A percentile compares a stretch with the other conserved stretches of the same genome.
phyloP scores from a whole-genome alignment of 345 rosid genomes.

The Sonneratia alba region DNA sequence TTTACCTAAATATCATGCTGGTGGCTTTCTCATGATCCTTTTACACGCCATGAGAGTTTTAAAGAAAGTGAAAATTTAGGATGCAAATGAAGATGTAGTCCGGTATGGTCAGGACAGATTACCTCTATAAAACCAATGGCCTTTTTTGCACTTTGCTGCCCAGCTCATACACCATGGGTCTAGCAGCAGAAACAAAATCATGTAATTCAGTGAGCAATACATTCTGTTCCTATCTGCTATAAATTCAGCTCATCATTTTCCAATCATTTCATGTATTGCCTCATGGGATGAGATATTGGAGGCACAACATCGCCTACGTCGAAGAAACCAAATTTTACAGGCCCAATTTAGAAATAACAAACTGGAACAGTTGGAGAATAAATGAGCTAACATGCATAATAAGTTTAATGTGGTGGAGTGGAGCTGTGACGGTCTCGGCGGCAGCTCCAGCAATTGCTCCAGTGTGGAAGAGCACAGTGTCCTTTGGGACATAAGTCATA shows the following conservation, averaged over 20 bases:
- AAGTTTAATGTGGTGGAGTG: slow-evolving; percentile 90
- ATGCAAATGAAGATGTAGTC: neutral
- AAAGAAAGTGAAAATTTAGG: neutral
- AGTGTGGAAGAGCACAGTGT: slow-evolving; percentile 73
- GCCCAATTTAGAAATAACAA: too few relatives aligned
- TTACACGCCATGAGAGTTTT: neutral
- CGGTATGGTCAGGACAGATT: neutral
- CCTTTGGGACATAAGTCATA: slow-evolving; percentile 58
- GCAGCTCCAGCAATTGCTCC: slow-evolving; percentile 95
- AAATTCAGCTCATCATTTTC: neutral
- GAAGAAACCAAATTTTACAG: too few relatives aligned
- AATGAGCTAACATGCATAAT: slow-evolving; percentile 67
- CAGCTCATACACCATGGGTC: slow-evolving; percentile 75
- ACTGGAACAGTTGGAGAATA: neutral
- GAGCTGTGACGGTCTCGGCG: slow-evolving; percentile 88
- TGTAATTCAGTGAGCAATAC: neutral
- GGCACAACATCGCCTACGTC: neutral
- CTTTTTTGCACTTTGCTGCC: slow-evolving; percentile 60
- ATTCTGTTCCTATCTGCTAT: neutral
- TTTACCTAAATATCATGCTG: too few relatives aligned
- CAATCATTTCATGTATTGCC: neutral
- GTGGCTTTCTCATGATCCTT: too few relatives aligned
- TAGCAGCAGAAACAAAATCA: slow-evolving; percentile 14
- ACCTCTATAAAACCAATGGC: slow-evolving; percentile 82
- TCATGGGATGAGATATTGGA: neutral